Conservation (phyloP, 1,284 basidiomycete species). For the Cryptococcus maquisensis region DNA sequence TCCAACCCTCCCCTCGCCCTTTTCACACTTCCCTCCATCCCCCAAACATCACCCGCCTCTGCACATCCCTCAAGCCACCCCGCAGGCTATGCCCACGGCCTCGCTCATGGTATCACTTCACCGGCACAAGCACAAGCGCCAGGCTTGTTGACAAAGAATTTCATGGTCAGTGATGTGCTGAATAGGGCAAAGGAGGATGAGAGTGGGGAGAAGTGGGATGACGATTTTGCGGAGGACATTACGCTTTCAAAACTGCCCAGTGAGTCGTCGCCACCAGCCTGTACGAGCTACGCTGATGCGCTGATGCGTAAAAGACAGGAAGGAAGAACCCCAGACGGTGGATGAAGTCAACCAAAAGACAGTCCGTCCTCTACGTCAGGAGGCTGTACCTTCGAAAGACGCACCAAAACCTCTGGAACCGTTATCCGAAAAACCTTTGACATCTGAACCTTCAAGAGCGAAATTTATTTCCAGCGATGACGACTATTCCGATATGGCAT, state of each 20-base stretch:
- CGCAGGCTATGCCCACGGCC: no score
- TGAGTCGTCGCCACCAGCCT: neutral
- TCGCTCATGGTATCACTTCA: neutral
- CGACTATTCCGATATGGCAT: slow-evolving; percentile 81
- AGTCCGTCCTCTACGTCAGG: slow-evolving; percentile 23
- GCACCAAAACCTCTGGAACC: neutral
- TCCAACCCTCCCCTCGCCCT: slow-evolving; percentile 10
- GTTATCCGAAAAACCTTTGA: neutral
- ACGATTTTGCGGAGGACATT: slow-evolving; percentile 92
- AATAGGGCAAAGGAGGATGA: slow-evolving; percentile 31
- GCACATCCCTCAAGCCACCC: no score
- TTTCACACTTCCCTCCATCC: slow-evolving; percentile 21
- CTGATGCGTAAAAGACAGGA: slow-evolving; percentile 8
- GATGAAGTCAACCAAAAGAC: slow-evolving; percentile 38
- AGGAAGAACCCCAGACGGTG: slow-evolving; percentile 13
- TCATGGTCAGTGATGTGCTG: slow-evolving; percentile 68
- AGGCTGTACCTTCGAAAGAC: neutral
- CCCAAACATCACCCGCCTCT: slow-evolving; percentile 1
- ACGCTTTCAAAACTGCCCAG: slow-evolving; percentile 24
- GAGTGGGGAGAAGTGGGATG: slow-evolving; percentile 67
- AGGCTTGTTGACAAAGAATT: slow-evolving; percentile 41
- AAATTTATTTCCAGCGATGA: slow-evolving; percentile 49
- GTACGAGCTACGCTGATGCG: neutral
- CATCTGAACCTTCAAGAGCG: neutral
- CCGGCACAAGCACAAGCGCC: neutral